Base-by-base conservation (phyloP, 169 alveolate species). In the Plasmodium vivax region DNA sequence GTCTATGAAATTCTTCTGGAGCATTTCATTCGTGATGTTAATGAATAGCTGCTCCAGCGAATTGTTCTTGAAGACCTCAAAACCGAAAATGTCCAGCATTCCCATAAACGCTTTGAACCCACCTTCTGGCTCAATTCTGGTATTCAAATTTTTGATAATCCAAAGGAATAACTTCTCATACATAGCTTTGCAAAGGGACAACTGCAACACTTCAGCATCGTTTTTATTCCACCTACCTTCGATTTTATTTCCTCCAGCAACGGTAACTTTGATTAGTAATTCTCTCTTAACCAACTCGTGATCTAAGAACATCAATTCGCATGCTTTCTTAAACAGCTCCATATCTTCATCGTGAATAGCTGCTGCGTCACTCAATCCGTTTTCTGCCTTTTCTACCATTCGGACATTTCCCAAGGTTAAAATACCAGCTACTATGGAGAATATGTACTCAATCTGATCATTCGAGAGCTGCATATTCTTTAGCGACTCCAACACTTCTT, bases 41-140 rank as follows among this genome's bases (percentile, higher is more conserved):
- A 99, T 99, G 92, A 98, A 98, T 91, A 99, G 94, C 94, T 99
- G 99, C 92, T 99, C 99, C 68, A 99, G 97, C 73, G 99, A 97
- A 96, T 99, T 99, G 82, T 97, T 98, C 85, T 97, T 97, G 93
- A 99, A 98, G 71, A 97, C 98, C 95, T 99, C 99, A 96, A 99
- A 99, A 2, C 99, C 99, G 94, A 98, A 98, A 36, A 98, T 98
- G 96, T 99, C 99, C 19, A 99, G 95, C 95, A 99, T 97, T 47
- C 99, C 99, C 94, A 99, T 98, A 88, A 98, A 98, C 32, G 68
- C 93, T 62, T 96, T 96, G 82, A 97, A 96, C 36, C 98, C 98
- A 10, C 94, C 96, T 32, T 97, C 96, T 71, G 99, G 99, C 79
- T 97, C 97, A 73, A 99, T 98, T 51, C 98, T 97, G 23, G 96